These are phyloP conservation scores for Kokia cookei DNA, from an alignment of 441 rosid species.

Conservation along the genomic window DNA sequence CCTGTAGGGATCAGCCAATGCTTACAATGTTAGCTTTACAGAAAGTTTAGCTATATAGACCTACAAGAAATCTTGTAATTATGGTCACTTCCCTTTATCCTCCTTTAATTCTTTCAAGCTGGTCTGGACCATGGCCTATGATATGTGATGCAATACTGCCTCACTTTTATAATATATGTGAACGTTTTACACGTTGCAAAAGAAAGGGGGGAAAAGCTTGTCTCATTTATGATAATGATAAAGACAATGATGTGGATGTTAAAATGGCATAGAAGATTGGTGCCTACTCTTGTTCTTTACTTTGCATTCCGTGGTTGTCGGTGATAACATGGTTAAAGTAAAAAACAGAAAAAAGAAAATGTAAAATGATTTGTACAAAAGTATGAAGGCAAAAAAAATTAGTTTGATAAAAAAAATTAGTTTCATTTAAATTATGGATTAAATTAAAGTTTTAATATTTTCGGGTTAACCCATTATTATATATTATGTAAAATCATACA, in stretches of 20 bases:
- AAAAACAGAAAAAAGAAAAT: too few species aligned
- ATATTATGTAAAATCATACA: too few species aligned
- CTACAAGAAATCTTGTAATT: conserved; percentile 14
- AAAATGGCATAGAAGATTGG: background rate
- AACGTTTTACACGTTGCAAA: too few species aligned
- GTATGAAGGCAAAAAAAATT: too few species aligned
- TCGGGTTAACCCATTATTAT: too few species aligned
- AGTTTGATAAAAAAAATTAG: too few species aligned
- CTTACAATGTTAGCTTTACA: conserved; percentile 17
- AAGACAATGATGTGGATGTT: conserved; percentile 2
- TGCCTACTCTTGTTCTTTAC: background rate
- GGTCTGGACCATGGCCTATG: background rate
- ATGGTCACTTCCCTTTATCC: background rate
- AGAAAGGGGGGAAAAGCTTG: background rate
- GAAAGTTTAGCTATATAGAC: conserved; percentile 12
- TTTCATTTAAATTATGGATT: too few species aligned
- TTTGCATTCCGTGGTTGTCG: conserved; percentile 23
- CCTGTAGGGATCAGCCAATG: conserved; percentile 13
- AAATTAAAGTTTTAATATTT: too few species aligned
- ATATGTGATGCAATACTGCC: background rate
- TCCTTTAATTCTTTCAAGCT: background rate
- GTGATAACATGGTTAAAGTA: background rate
- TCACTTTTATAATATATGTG: too few species aligned
- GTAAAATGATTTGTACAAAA: too few species aligned
- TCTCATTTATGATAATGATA: conserved; percentile 16